These are phyloP conservation scores for Centella asiatica DNA, from an alignment of 129 eudicot genomes.

Conservation along the genomic window DNA sequence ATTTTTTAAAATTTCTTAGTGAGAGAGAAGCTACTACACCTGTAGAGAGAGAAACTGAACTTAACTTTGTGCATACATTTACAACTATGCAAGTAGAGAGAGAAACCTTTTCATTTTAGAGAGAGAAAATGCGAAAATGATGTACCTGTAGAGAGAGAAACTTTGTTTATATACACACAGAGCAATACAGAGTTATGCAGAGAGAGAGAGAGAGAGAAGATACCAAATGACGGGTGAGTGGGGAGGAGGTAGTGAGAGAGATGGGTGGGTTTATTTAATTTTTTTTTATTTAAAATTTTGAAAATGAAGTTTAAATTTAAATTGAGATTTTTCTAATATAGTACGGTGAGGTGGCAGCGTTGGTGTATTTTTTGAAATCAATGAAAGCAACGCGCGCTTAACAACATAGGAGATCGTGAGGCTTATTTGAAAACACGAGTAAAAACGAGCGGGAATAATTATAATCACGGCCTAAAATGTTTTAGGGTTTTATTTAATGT, in stretches of 20 bases:
- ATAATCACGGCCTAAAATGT: neutral
- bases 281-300: neutral
- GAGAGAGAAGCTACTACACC: slow-evolving; percentile 14
- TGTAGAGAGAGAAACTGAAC: slow-evolving; percentile 6
- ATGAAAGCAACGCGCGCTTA: neutral
- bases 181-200: neutral
- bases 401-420: neutral
- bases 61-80: neutral
- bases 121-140: neutral
- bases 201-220: slow-evolving; percentile 13
- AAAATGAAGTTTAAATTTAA: neutral
- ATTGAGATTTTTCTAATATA: neutral
- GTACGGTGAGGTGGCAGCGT: neutral
- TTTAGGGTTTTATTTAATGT: too few relatives aligned
- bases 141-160: neutral
- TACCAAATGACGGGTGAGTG: slow-evolving; percentile 7
- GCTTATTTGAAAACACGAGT: slow-evolving; percentile 1
- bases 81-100: neutral
- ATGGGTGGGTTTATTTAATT: neutral
- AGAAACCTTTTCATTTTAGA: neutral
- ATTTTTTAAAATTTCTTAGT: slow-evolving; percentile 12
- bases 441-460: slow-evolving; percentile 11
- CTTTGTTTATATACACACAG: neutral
- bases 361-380: neutral
- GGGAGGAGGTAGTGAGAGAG: slow-evolving; percentile 13